phyloP scores from a whole-genome alignment of 495 filamentous ascomycete species.

The Aspergillus avenaceus region DNA sequence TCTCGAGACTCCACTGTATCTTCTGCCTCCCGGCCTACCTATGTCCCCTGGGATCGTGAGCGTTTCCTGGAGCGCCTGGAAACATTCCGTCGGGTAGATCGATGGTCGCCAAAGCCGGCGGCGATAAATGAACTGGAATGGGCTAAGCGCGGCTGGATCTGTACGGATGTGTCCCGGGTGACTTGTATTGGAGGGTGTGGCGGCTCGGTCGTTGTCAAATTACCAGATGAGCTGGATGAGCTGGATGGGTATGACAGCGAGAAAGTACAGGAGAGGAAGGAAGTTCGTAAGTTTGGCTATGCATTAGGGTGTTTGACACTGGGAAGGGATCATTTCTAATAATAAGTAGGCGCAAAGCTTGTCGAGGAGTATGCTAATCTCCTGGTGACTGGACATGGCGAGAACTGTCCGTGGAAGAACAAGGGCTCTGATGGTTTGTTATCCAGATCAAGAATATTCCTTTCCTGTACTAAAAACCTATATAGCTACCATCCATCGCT shows the following conservation, averaged over 20 bases:
- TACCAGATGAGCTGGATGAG: conserved; percentile 58
- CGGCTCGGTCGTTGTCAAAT: conserved; percentile 73
- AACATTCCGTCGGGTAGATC: conserved; percentile 83
- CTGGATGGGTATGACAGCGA: conserved; percentile 45
- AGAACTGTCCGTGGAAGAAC: conserved; percentile 81
- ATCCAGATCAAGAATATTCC: not conserved
- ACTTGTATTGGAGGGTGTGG: conserved; percentile 76
- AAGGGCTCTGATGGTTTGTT: conserved; percentile 75
- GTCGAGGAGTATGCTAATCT: conserved; percentile 72
- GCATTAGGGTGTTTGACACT: too few species aligned
- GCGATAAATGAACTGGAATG: conserved; percentile 86
- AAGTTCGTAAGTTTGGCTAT: conserved; percentile 45
- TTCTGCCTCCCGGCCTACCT: conserved; percentile 48
- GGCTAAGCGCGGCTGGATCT: conserved; percentile 92
- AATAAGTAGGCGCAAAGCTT: conserved; percentile 45
- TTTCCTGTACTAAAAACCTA: conserved; percentile 4
- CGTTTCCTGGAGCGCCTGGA: conserved; percentile 77
- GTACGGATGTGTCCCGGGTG: conserved; percentile 75
- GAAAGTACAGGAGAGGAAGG: conserved; percentile 61
- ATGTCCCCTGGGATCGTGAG: conserved; percentile 79
- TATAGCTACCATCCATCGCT: conserved; percentile 49
- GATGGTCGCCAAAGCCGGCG: conserved; percentile 75
- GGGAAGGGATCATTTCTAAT: too few species aligned
- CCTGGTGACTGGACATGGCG: conserved; percentile 73
- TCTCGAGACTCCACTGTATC: conserved; percentile 21